A percentile compares a stretch with the other conserved stretches of the same genome.
These are phyloP conservation scores for Boletellus dicymbophilus DNA, from an alignment of 1,284 basidiomycete species.

Conservation along the genomic window DNA sequence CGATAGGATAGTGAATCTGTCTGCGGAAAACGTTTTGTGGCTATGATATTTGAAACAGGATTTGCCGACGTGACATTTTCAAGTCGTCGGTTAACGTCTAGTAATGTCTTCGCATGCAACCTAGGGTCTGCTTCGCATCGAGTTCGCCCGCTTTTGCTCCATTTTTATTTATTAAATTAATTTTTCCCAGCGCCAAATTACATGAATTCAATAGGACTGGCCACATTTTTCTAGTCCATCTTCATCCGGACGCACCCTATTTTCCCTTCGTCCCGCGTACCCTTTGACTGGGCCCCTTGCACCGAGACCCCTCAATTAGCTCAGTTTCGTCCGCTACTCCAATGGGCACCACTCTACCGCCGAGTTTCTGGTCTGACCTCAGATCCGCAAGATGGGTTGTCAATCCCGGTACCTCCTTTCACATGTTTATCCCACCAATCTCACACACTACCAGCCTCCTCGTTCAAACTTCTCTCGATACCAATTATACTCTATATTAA, in stretches of 20 bases:
- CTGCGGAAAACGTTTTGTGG: too few relatives aligned
- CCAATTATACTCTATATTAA: constrained; percentile 73
- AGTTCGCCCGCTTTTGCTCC: not conserved
- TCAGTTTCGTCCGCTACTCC: not conserved
- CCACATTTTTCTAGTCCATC: not conserved
- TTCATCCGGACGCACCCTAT: not conserved
- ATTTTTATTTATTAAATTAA: not conserved
- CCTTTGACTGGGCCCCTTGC: not conserved
- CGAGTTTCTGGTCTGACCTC: constrained; percentile 37
- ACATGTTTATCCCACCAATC: not conserved
- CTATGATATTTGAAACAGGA: too few relatives aligned
- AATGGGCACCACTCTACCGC: not conserved
- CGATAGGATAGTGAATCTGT: too few relatives aligned
- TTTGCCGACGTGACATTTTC: too few relatives aligned
- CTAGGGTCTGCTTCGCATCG: not conserved
- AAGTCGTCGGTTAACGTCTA: too few relatives aligned
- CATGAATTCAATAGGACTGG: not conserved
- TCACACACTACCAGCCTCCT: constrained; percentile 48
- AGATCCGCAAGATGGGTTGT: constrained; percentile 70
- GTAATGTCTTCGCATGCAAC: too few relatives aligned
- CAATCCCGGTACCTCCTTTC: constrained; percentile 54
- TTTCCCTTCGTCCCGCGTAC: not conserved
- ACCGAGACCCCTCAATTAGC: not conserved
- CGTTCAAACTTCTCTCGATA: constrained; percentile 74
- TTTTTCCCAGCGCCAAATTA: too few relatives aligned